Evolutionary conservation across 176 grass and related monocot genomes (phyloP), one percentile per base, ranked within the genome.

Genomic region (Ensete ventricosum): DNA sequence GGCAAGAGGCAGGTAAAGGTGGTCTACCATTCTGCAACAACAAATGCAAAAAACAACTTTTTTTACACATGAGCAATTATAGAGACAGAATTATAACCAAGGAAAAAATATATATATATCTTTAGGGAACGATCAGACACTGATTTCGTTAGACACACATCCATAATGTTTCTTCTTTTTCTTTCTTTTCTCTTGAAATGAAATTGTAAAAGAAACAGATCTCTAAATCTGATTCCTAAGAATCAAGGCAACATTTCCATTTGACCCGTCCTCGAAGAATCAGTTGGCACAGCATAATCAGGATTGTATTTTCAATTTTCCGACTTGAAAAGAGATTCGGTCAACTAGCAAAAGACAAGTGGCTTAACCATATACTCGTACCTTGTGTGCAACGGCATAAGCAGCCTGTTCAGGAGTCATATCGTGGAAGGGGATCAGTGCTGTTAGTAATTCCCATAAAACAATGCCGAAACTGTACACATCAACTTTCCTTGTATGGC

Each of bases 391-490:
- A 77, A 99, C 96, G 74, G 96, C 91, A 65, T 91, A 83, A n/a
- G 96, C 91, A 71, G 96, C 91, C 64, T 99, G 96, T 76, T 99
- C 96, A 0, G 91, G 96, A 59, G 88, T 91, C 86, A 99, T 89
- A 22, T 93, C 96, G 19, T 84, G 87, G 76, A 99, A 99, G 0
- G 96, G 96, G 72, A 99, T 83, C 73, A 89, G 68, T 43, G 88
- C 84, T 9, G 96, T 99, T 76, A 99, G 69, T 43, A 99, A 80
- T 84, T 99, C 96, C 96, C 96, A 99, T 72, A 99, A 62, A 72
- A 99, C 96, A 3, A 99, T 82, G 34, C 88, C 96, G 1, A 99
- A 99, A 81, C 96, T 99, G 82, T 99, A 99, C 16, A 99, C 91
- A 71, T 99, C 96, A 22, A 99, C 88, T 76, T 99, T 99, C 74